Conservation (phyloP, 129 eudicot genomes). For the Cynara cardunculus region DNA sequence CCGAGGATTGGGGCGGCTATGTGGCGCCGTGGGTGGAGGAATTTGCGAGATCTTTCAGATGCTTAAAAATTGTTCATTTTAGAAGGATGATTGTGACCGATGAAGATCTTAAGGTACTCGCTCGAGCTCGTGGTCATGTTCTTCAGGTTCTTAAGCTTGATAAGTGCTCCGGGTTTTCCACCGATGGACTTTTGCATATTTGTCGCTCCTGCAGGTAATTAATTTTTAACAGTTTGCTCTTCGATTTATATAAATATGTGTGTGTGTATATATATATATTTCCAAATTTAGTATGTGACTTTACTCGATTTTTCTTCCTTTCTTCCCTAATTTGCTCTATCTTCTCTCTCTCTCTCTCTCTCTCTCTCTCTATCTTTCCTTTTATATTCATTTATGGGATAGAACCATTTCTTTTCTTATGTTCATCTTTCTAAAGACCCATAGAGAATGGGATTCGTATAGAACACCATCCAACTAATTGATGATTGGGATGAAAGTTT, state of each 20-base stretch:
- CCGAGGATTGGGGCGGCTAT: slow-evolving; percentile 86
- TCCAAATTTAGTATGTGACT: not conserved
- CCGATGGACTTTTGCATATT: slow-evolving; percentile 54
- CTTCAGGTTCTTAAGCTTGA: slow-evolving; percentile 61
- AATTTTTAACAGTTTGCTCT: not conserved
- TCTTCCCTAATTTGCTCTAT: not conserved
- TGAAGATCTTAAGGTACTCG: slow-evolving; percentile 52
- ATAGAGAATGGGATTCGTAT: not conserved
- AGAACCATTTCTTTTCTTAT: not conserved
- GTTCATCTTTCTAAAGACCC: not conserved
- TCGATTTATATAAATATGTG: not conserved
- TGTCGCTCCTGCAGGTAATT: slow-evolving; percentile 54
- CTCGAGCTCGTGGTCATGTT: slow-evolving; percentile 32
- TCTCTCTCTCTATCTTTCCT: not conserved
- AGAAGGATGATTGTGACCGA: slow-evolving; percentile 73
- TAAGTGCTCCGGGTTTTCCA: slow-evolving; percentile 70
- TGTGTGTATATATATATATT: not conserved
- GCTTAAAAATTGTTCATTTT: slow-evolving; percentile 56
- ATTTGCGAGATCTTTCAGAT: slow-evolving; percentile 36
- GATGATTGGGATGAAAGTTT: not conserved
- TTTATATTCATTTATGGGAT: not conserved
- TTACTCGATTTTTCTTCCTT: not conserved
- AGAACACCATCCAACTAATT: not conserved
- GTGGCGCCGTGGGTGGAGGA: slow-evolving; percentile 67
- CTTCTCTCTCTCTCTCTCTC: not conserved